Percentiles rank a stretch among this genome's conserved stretches.
Evolutionary conservation across 495 filamentous ascomycete genomes (phyloP).

Genomic region (Viridothelium virens): DNA sequence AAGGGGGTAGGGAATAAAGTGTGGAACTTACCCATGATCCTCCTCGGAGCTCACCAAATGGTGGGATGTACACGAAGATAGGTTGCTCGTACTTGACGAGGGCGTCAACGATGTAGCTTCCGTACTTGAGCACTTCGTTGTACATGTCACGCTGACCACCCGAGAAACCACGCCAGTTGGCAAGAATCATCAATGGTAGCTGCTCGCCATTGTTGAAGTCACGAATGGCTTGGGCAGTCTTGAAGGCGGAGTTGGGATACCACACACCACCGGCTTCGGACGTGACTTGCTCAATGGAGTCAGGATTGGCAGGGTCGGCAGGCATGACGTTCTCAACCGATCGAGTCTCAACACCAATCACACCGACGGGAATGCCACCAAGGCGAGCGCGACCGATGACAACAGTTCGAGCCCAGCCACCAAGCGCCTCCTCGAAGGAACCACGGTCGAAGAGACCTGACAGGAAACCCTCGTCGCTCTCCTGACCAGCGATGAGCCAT

Average conservation of each 20-base stretch:
- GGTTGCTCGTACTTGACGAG: slow-evolving; percentile 98
- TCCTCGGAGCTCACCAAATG: slow-evolving; percentile 92
- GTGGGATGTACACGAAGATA: slow-evolving; percentile 97
- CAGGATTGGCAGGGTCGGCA: slow-evolving; percentile 96
- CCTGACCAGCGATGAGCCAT: slow-evolving; percentile 85
- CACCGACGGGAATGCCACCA: slow-evolving; percentile 96
- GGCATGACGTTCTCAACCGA: slow-evolving; percentile 94
- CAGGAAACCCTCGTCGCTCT: slow-evolving; percentile 79
- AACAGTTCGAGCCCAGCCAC: slow-evolving; percentile 93
- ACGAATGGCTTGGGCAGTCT: slow-evolving; percentile 95
- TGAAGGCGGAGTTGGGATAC: slow-evolving; percentile 99
- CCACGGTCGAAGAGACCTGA: slow-evolving; percentile 90
- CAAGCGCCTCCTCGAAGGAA: slow-evolving; percentile 94
- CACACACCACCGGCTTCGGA: slow-evolving; percentile 97
- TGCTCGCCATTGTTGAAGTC: slow-evolving; percentile 99
- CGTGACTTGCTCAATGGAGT: slow-evolving; percentile 88
- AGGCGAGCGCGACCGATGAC: slow-evolving; percentile 95
- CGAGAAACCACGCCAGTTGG: slow-evolving; percentile 99
- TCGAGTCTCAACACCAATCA: slow-evolving; percentile 93
- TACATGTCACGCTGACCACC: slow-evolving; percentile 99
- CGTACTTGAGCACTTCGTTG: slow-evolving; percentile 99
- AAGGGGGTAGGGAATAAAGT: no score
- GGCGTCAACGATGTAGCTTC: slow-evolving; percentile 96
- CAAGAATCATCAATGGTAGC: slow-evolving; percentile 95
- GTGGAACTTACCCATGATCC: slow-evolving; percentile 72